Conservation (phyloP, 768 basidiomycete species). For the Boletus pseudo-olivaceus region DNA sequence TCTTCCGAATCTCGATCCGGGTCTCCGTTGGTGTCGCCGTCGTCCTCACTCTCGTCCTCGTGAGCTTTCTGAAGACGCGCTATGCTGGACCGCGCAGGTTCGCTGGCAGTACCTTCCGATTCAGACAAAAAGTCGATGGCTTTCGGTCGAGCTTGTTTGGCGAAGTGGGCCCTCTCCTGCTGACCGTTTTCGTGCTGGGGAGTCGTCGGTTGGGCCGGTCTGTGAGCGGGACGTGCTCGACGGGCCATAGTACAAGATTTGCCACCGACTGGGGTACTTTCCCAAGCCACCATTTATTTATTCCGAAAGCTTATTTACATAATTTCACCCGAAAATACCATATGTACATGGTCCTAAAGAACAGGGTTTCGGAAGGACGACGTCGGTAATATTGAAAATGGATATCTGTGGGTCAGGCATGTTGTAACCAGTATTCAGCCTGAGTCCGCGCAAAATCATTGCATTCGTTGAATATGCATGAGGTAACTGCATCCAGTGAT, state of each 20-base stretch:
- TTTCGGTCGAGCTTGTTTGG: conserved; percentile 15
- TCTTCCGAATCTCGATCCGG: background rate
- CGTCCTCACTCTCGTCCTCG: conserved; percentile 28
- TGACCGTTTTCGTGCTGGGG: background rate
- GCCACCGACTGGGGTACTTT: background rate
- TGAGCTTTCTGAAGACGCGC: background rate
- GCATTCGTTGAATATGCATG: background rate
- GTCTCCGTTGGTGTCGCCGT: conserved; percentile 26
- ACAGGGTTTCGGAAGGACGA: background rate
- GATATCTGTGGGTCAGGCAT: background rate
- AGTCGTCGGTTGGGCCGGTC: background rate
- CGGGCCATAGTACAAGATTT: conserved; percentile 4
- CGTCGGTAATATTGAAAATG: too few species aligned
- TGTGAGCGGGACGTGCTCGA: conserved; percentile 3
- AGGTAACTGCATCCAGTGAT: background rate
- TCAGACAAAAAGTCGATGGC: conserved; percentile 16
- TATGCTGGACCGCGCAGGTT: background rate
- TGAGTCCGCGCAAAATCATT: too few species aligned
- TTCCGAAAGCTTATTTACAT: background rate
- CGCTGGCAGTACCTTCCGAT: conserved; percentile 1
- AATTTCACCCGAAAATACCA: background rate
- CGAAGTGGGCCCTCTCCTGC: conserved; percentile 2
- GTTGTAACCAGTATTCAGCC: too few species aligned
- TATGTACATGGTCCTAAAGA: too few species aligned
- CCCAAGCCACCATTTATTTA: background rate